phyloP scores from a whole-genome alignment of 805 yeast species.

The Ogataea wickerhamii region DNA sequence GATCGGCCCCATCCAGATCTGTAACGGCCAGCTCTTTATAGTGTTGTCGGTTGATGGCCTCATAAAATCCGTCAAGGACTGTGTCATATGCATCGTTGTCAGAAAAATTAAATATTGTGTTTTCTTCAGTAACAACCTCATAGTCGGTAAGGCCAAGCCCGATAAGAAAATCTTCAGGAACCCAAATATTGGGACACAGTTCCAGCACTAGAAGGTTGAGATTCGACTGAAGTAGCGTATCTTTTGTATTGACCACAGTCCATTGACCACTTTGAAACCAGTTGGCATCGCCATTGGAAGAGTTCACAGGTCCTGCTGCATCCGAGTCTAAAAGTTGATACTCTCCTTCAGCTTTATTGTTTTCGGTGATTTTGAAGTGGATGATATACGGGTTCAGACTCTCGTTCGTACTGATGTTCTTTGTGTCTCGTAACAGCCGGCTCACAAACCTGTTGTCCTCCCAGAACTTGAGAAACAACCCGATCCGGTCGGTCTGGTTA shows the following conservation, averaged over 20 bases:
- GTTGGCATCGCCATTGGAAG: slow-evolving; percentile 12
- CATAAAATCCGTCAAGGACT: slow-evolving; percentile 20
- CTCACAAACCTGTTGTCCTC: slow-evolving; percentile 29
- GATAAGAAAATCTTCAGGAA: slow-evolving; percentile 29
- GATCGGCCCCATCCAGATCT: slow-evolving; percentile 1
- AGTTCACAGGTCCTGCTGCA: neutral
- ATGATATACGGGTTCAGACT: slow-evolving; percentile 24
- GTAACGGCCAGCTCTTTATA: slow-evolving; percentile 10
- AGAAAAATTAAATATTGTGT: slow-evolving; percentile 21
- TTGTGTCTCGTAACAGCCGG: slow-evolving; percentile 11
- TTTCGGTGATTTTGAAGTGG: slow-evolving; percentile 33
- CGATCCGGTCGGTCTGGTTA: slow-evolving; percentile 30
- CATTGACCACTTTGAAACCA: slow-evolving; percentile 30
- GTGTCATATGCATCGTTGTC: slow-evolving; percentile 6
- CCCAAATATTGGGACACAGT: slow-evolving; percentile 32
- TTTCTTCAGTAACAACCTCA: slow-evolving; percentile 24
- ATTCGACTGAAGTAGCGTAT: slow-evolving; percentile 15
- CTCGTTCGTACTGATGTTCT: slow-evolving; percentile 17
- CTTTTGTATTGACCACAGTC: slow-evolving; percentile 18
- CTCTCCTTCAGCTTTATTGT: slow-evolving; percentile 10
- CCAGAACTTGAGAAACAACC: slow-evolving; percentile 33
- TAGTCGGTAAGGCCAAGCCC: slow-evolving; percentile 22
- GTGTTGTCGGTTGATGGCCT: slow-evolving; percentile 17
- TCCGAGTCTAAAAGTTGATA: slow-evolving; percentile 1
- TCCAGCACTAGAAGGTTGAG: slow-evolving; percentile 27